phyloP scores from a whole-genome alignment of 768 basidiomycete genomes.

The Lepiota brunneoincarnata region DNA sequence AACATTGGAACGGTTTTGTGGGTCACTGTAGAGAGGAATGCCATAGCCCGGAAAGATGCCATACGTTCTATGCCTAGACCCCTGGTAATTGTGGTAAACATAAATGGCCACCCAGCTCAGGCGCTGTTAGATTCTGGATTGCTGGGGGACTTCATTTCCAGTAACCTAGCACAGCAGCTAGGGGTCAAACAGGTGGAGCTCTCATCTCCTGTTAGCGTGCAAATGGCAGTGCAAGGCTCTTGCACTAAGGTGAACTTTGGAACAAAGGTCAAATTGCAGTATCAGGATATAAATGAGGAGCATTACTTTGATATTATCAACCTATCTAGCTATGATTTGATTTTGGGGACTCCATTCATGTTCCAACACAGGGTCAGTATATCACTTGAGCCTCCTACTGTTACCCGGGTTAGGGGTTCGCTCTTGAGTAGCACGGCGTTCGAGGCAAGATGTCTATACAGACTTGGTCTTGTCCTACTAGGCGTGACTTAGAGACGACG shows the following conservation, averaged over 20 bases:
- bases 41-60: slow-evolving; percentile 17
- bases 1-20: too few relatives aligned
- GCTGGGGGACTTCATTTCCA: slow-evolving; percentile 38
- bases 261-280: slow-evolving; percentile 23
- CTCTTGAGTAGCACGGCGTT: too few relatives aligned
- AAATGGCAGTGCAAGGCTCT: slow-evolving; percentile 41
- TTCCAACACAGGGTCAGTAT: slow-evolving; percentile 27
- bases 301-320: slow-evolving; percentile 38
- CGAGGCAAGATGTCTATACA: too few relatives aligned
- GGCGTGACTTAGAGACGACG: too few relatives aligned
- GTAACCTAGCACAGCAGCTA: slow-evolving; percentile 34
- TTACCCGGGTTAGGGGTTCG: too few relatives aligned
- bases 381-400: slow-evolving; percentile 28
- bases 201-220: slow-evolving; percentile 28
- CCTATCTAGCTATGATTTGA: slow-evolving; percentile 36
- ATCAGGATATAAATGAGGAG: slow-evolving; percentile 30
- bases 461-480: too few relatives aligned
- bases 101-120: slow-evolving; percentile 30
- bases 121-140: slow-evolving; percentile 38
- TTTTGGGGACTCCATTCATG: slow-evolving; percentile 38
- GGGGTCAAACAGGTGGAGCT: slow-evolving; percentile 22
- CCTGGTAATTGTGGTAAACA: slow-evolving; percentile 23
- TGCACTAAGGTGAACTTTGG: slow-evolving; percentile 31
- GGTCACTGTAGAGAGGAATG: too few relatives aligned
- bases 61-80: slow-evolving; percentile 26